Conservation (phyloP, 768 basidiomycete species). For the Boletus barrowsii region DNA sequence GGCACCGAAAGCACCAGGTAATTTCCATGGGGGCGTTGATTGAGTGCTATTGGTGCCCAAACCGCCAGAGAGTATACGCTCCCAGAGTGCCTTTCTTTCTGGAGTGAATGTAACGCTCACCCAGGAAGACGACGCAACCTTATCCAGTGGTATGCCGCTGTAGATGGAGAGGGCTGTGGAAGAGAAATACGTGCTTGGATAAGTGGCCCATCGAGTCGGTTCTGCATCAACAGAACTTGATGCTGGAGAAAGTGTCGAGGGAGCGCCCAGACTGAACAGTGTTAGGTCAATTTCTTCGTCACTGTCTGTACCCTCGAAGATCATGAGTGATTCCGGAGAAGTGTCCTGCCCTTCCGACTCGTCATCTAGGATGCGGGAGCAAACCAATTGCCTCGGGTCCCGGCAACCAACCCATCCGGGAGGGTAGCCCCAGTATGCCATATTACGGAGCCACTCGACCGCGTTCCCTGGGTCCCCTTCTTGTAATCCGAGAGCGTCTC, state of each 20-base stretch:
- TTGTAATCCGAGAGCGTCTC: constrained; percentile 50
- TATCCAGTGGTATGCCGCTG: constrained; percentile 37
- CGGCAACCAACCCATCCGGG: constrained; percentile 54
- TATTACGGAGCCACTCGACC: constrained; percentile 57
- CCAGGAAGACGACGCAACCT: constrained; percentile 19
- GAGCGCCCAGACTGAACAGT: not conserved
- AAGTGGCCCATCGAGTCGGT: constrained; percentile 55
- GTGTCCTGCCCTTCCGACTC: not conserved
- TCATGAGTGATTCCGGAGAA: constrained; percentile 27
- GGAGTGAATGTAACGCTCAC: constrained; percentile 33
- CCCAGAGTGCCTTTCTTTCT: constrained; percentile 42
- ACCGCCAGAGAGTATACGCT: constrained; percentile 30
- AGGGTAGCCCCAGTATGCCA: constrained; percentile 76
- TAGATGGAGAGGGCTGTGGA: constrained; percentile 54
- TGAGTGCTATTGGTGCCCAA: not conserved
- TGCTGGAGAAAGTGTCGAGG: constrained; percentile 2
- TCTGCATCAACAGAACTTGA: constrained; percentile 1
- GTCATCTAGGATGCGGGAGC: constrained; percentile 45
- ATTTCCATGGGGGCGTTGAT: constrained; percentile 23
- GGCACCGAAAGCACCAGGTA: constrained; percentile 15
- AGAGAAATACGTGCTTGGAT: constrained; percentile 58
- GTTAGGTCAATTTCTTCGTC: constrained; percentile 35
- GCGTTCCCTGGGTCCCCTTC: constrained; percentile 35
- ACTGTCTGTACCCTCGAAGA: constrained; percentile 38
- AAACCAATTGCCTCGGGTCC: constrained; percentile 55